Percentiles rank a stretch among this genome's conserved stretches.
Evolutionary conservation across 78 protist species (phyloP).

Genomic region (Cavenderia fasciculata): DNA sequence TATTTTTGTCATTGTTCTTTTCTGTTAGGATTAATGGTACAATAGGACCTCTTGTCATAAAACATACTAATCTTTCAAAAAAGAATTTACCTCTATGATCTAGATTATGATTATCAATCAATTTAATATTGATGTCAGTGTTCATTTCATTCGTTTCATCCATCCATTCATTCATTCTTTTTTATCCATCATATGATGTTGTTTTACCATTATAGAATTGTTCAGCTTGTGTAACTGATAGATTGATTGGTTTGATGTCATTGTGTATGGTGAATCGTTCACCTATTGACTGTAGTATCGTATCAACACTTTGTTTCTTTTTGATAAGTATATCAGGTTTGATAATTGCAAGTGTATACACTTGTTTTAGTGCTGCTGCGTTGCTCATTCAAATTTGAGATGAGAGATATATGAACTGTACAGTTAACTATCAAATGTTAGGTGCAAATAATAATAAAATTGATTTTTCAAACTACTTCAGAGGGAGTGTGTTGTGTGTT

Average conservation of each 20-base stretch:
- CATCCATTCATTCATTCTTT: no score
- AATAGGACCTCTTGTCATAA: conserved; percentile 68
- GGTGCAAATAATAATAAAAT: no score
- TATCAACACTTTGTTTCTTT: conserved; percentile 3
- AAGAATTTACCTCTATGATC: conserved; percentile 77
- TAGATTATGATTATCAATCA: background rate
- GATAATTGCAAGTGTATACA: conserved; percentile 63
- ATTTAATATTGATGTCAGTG: background rate
- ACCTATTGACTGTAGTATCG: conserved; percentile 18
- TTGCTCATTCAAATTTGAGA: no score
- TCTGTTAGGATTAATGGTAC: conserved; percentile 39
- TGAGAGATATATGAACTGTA: no score
- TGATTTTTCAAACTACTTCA: no score
- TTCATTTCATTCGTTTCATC: no score
- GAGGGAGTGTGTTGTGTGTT: no score
- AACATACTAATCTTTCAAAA: conserved; percentile 69
- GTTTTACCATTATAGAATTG: conserved; percentile 25
- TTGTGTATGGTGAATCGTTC: conserved; percentile 13
- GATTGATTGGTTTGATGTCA: conserved; percentile 2
- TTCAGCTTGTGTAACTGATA: conserved; percentile 42
- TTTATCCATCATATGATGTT: background rate
- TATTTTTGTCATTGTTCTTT: background rate
- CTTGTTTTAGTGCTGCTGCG: no score
- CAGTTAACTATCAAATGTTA: no score
- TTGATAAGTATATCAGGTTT: conserved; percentile 52